Percentiles rank a stretch among this genome's conserved stretches.
These are phyloP conservation scores for Vinca major DNA, from an alignment of 305 asterid species.

Conservation along the genomic window DNA sequence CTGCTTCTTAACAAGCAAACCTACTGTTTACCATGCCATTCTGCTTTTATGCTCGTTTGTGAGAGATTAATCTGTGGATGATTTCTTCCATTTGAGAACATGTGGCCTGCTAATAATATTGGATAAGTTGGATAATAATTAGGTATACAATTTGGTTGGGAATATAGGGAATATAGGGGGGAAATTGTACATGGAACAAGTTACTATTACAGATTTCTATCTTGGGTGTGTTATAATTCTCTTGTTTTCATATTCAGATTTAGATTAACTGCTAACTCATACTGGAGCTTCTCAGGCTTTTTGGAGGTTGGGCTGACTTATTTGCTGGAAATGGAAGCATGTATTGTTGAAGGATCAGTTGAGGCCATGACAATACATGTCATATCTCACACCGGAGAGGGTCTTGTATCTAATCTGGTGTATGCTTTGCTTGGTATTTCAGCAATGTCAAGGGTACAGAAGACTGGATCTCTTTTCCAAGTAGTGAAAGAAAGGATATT, in stretches of 20 bases:
- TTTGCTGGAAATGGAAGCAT: constrained; percentile 49
- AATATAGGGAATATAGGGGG: background rate
- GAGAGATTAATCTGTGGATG: background rate
- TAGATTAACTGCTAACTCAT: constrained; percentile 1
- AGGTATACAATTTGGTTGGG: background rate
- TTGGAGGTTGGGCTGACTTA: constrained; percentile 56
- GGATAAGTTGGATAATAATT: background rate
- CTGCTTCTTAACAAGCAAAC: background rate
- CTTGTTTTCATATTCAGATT: background rate
- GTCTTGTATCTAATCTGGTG: constrained; percentile 66
- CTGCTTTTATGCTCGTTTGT: background rate
- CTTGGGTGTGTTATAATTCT: background rate
- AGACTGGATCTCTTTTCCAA: constrained; percentile 11
- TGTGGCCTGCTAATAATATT: background rate
- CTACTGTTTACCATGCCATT: background rate
- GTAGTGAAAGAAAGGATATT: background rate
- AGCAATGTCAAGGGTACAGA: constrained; percentile 78
- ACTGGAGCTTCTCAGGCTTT: constrained; percentile 39
- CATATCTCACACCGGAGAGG: constrained; percentile 65
- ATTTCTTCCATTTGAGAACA: background rate
- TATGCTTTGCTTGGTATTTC: constrained; percentile 90
- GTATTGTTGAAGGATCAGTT: constrained; percentile 41
- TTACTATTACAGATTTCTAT: background rate
- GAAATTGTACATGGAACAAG: background rate
- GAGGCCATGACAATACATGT: constrained; percentile 60